Percentiles rank a stretch among this genome's conserved stretches.
Evolutionary conservation across 768 basidiomycete genomes (phyloP).

Genomic region (Termitomyces sp.): DNA sequence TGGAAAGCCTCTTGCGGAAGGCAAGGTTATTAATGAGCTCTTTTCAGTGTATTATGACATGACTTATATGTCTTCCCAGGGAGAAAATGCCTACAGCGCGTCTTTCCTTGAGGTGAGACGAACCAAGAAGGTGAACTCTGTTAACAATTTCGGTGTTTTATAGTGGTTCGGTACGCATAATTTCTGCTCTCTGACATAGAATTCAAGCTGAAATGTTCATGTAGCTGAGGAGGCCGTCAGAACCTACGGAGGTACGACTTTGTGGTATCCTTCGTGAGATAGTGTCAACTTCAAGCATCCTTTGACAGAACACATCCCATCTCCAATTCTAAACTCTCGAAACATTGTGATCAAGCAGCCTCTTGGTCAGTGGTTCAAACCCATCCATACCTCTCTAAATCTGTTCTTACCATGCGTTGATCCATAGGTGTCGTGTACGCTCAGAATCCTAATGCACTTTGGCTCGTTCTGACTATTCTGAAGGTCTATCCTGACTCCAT

Average conservation of each 20-base stretch:
- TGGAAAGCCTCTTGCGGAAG: slow-evolving; percentile 86
- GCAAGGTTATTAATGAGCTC: slow-evolving; percentile 49
- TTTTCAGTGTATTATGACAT: not conserved
- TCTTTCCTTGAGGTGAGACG: slow-evolving; percentile 73
- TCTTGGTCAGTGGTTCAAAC: slow-evolving; percentile 48
- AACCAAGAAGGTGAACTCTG: not conserved
- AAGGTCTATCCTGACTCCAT: slow-evolving; percentile 79
- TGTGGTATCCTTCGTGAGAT: not conserved
- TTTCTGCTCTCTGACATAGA: not conserved
- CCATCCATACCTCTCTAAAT: not conserved
- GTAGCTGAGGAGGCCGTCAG: slow-evolving; percentile 90
- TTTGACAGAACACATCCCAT: slow-evolving; percentile 75
- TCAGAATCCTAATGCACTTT: not conserved
- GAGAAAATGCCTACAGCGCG: slow-evolving; percentile 82
- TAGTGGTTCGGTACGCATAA: slow-evolving; percentile 76
- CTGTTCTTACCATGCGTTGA: not conserved
- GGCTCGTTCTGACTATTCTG: slow-evolving; percentile 3
- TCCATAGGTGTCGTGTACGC: slow-evolving; percentile 39
- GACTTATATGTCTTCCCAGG: slow-evolving; percentile 33
- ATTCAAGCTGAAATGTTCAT: slow-evolving; percentile 10
- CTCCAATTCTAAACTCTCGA: slow-evolving; percentile 60
- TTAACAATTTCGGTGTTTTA: not conserved
- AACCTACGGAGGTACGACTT: slow-evolving; percentile 73
- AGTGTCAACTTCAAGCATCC: not conserved
- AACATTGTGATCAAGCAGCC: slow-evolving; percentile 95